These are phyloP conservation scores for Rubia peregrina DNA, from an alignment of 305 asterid species.

Conservation along the genomic window DNA sequence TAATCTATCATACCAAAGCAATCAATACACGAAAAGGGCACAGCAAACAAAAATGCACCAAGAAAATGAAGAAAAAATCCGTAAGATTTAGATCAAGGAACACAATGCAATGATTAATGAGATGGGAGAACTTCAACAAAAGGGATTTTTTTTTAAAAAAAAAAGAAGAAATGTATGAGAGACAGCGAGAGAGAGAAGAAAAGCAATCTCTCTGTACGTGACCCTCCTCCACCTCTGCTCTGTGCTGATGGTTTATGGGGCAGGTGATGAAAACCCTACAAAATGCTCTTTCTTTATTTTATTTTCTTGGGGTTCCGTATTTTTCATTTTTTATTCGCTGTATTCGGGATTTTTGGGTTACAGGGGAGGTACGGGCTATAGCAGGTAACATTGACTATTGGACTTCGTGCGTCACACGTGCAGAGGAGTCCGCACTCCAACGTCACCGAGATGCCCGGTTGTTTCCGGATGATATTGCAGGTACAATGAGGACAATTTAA, in stretches of 20 bases:
- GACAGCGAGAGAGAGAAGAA: background rate
- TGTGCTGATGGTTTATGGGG: constrained; percentile 22
- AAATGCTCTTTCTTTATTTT: constrained; percentile 2
- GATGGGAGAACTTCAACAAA: background rate
- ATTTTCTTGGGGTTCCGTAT: background rate
- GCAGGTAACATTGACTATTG: constrained; percentile 24
- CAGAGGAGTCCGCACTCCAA: constrained; percentile 17
- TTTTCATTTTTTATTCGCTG: background rate
- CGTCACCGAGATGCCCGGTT: constrained; percentile 26
- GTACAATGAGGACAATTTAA: background rate
- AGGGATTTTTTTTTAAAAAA: constrained; percentile 12
- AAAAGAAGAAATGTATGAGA: background rate
- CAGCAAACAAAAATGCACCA: constrained; percentile 7
- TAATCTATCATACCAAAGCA: constrained; percentile 16
- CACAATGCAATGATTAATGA: constrained; percentile 8
- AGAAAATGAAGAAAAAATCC: background rate
- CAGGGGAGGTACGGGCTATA: constrained; percentile 18
- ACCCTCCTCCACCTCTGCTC: constrained; percentile 15
- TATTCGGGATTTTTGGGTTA: background rate
- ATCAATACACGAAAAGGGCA: constrained; percentile 6
- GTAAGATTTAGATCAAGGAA: constrained; percentile 18
- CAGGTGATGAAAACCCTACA: constrained; percentile 25
- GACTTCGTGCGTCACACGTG: constrained; percentile 36
- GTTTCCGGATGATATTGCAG: background rate
- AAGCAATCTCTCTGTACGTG: constrained; percentile 21